phyloP scores from a whole-genome alignment of 75 land plant genomes.

The Cunninghamia lanceolata region DNA sequence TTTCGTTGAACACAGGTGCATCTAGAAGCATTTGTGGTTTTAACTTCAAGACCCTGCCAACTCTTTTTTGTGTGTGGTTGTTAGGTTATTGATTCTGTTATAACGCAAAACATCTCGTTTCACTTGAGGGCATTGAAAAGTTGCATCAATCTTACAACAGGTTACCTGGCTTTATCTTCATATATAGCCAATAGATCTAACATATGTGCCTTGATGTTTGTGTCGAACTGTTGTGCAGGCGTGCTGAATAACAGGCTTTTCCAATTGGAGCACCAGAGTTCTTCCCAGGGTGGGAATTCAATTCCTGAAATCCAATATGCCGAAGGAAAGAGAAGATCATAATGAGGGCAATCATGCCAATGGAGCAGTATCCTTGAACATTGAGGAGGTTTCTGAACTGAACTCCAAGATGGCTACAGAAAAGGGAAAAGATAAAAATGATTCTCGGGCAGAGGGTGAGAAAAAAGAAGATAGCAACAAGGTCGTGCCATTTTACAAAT shows the following conservation, averaged over 20 bases:
- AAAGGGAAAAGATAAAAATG: neutral
- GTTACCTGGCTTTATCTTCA: neutral
- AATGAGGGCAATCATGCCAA: neutral
- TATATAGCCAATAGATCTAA: neutral
- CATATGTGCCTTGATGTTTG: neutral
- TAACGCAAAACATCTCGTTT: neutral
- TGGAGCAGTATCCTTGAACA: neutral
- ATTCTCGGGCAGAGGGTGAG: neutral
- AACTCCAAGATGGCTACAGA: neutral
- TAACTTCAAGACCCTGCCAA: neutral
- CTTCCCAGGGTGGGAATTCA: neutral
- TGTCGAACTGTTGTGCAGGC: neutral
- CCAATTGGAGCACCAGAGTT: neutral
- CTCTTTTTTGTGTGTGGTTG: neutral
- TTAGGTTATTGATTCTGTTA: neutral
- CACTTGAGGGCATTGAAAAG: neutral
- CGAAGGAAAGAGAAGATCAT: neutral
- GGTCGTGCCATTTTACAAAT: conserved; percentile 57
- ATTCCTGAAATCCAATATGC: neutral
- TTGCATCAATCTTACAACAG: neutral
- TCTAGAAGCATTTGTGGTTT: no score
- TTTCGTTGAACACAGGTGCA: no score
- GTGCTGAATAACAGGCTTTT: neutral
- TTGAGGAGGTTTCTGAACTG: neutral
- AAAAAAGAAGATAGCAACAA: conserved; percentile 7